Conservation (phyloP, 495 filamentous ascomycete species). For the Penicillium ucsense region DNA sequence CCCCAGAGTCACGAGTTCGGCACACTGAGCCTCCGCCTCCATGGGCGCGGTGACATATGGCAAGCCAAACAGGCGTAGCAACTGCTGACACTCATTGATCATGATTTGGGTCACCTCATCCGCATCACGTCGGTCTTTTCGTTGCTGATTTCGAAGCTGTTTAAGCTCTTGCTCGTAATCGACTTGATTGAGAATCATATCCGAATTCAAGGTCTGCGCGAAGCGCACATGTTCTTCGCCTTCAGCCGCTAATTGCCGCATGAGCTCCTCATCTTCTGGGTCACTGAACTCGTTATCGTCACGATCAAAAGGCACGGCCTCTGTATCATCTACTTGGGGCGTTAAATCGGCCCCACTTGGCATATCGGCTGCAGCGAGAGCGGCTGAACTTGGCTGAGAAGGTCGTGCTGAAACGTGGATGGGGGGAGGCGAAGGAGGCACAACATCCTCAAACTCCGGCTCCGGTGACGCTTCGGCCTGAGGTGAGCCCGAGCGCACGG, state of each 20-base stretch:
- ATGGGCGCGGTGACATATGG: conserved; percentile 96
- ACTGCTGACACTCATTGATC: conserved; percentile 88
- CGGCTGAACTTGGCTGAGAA: conserved; percentile 3
- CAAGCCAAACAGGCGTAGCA: conserved; percentile 81
- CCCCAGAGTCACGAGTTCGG: conserved; percentile 73
- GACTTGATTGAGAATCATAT: conserved; percentile 43
- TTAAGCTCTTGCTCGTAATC: conserved; percentile 83
- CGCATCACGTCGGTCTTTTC: conserved; percentile 88
- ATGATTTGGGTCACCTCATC: conserved; percentile 93
- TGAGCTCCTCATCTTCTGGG: conserved; percentile 81
- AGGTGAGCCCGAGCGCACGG: neutral
- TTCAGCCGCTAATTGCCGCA: conserved; percentile 77
- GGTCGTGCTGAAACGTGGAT: neutral
- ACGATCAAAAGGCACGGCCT: conserved; percentile 20
- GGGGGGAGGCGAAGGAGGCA: conserved; percentile 1
- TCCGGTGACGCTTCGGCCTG: conserved; percentile 30
- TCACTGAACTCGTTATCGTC: conserved; percentile 57
- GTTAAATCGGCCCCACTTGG: too few relatives aligned
- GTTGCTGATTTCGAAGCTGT: conserved; percentile 81
- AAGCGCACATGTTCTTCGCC: conserved; percentile 89
- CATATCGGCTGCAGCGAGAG: neutral
- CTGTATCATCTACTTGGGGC: conserved; percentile 13
- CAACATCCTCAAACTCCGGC: conserved; percentile 45
- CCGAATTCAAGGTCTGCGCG: conserved; percentile 71
- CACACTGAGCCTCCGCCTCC: conserved; percentile 98